Evolutionary conservation across 805 yeast species (phyloP), one percentile per base, ranked within the genome.

Genomic region (Metschnikowia anglica): DNA sequence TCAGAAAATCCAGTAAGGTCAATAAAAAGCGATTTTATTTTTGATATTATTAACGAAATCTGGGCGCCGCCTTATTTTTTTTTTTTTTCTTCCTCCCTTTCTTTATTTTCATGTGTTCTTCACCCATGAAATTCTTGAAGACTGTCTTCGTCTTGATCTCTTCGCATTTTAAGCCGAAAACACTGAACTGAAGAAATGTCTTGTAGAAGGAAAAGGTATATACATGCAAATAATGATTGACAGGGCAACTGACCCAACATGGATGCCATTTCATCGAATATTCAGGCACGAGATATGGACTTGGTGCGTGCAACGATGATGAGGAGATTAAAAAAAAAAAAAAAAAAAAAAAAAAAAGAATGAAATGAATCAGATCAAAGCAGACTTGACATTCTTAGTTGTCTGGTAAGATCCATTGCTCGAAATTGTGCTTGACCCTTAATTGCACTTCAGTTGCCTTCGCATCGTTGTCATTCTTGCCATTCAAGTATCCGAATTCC

Each of bases 381-480:
- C 28, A 34, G 13, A 12, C 31, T 15, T 27, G 17, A n/a, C 34
- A 20, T 33, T 10, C 20, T 35, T 37, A 49, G 39, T 49, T 52
- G 25, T 52, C 50, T 2, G 85, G 80, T 51, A 88, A 70, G 35
- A 88, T 75, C 95, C 95, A 88, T 48, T 73, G 78, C 47, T 74
- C 68, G 63, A 77, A 80, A 60, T 77, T 77, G 36, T 65, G 68
- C 44, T 71, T 72, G 19, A 83, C 78, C 59, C 93, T 79, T 49
- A 86, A 72, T 58, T 79, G 78, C 51, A 75, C 63, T 44, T 77
- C 83, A 21, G 63, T 67, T 39, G 69, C 62, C 33, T 66, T 62
- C 31, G 67, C 71, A 26, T 54, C 55, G 20, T 54, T 53, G 37
- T 46, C 54, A 23, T 53, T 49, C 46, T 60, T 61, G 19, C 50